Base-by-base conservation (phyloP, 2,329 filamentous ascomycete genomes). In the Alternaria brassicicola region DNA sequence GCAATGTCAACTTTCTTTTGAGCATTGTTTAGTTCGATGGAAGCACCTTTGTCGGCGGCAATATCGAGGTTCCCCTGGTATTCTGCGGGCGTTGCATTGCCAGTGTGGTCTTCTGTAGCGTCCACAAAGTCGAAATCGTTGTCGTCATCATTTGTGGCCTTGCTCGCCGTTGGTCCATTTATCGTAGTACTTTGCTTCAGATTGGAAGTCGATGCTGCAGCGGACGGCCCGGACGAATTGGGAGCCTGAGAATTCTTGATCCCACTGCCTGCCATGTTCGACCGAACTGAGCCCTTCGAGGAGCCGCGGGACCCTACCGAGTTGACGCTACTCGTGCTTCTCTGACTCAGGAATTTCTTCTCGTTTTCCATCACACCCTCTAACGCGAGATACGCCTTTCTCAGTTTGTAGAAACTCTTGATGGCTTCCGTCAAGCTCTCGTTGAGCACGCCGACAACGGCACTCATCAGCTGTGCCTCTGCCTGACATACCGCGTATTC, bases 361-460 rank as follows among this genome's bases (percentile, higher is more conserved):
- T 97, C 93, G 31, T 89, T 85, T 59, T 90, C 85, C 72, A 93
- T 84, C 54, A 99, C 91, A 9, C 84, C 84, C 69, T 97, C 90
- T 3, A 99, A 82, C 0, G 92, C 89, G 36, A 92, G 81, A 70
- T 91, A 98, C 0, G 94, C 94, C 75, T 96, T 96, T 61, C 94
- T 85, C 67, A 98, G 79, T 78, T 95, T 96, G 74, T 96, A 96
- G 72, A 98, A 98, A 6, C 92, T 92, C 78, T 89, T 92, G 76
- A 98, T 86, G 15, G 88, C 92, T 76, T 98, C 95, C 0, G 93
- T 94, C 68, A 98, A 79, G 73, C 91, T 97, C 80, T 98, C 95
- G 65, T 96, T 96, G 68, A 98, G 80, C 15, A 98, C 91, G 0
- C 88, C 92, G 0, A 97, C 88, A 1, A 99, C 89, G 0, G 93